Base-by-base conservation (phyloP, 805 yeast genomes). In the Candida patagonica region DNA sequence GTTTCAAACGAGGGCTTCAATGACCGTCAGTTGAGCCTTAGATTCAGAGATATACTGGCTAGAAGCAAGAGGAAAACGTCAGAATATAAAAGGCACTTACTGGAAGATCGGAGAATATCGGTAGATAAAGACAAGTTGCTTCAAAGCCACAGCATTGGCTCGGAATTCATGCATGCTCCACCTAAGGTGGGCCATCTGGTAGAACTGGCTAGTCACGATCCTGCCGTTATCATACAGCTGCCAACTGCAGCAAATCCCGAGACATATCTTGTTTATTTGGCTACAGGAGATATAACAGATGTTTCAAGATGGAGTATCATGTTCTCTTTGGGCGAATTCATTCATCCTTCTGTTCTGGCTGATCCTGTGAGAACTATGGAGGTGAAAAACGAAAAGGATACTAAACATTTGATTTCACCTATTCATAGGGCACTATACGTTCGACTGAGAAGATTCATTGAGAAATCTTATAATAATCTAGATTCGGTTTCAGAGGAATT, bases 101-200 rank as follows among this genome's bases (percentile, higher is more conserved):
- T 15, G 16, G 31, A 17, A n/a, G 31, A 29, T 8, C 13, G 31
- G 6, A 12, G 31, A 10, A 29, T 29, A 4, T 29, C 31, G 9
- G 5, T 29, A 15, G 31, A 29, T 29, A 17, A 4, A 10, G 17
- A 12, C 13, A 10, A 12, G 16, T 17, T 29, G 15, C 16, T 29
- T 29, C 31, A 29, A 15, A 29, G 16, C 16, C 13, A 12, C 10
- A 29, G 31, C 16, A 17, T 29, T 17, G 31, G 20, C 15, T 15
- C 20, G 13, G 31, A 20, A 15, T 29, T 29, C 15, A 29, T 20
- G 17, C 20, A n/a, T 15, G 12, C 16, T 3, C 27, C 37, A 4
- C 37, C 37, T 5, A 23, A 31, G 12, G 35, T 42, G n/a, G 45
- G 45, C 2, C 40, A 42, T 31, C 13, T 39, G 34, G 38, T 42